phyloP scores from a whole-genome alignment of 2,329 filamentous ascomycete genomes.

The Ophiobolus disseminans region DNA sequence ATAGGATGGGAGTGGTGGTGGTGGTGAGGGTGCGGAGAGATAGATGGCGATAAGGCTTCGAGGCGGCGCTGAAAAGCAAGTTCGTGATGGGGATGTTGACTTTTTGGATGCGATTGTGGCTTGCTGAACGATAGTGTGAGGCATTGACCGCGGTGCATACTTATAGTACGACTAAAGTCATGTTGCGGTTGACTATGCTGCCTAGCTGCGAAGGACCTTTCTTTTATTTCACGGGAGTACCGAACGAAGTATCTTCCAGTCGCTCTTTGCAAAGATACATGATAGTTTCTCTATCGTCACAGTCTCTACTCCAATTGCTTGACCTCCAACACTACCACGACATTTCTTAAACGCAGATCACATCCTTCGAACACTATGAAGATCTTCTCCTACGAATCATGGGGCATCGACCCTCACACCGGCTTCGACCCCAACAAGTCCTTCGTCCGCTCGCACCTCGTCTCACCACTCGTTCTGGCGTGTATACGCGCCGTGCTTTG shows the following conservation, averaged over 20 bases:
- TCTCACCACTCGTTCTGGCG: slow-evolving; percentile 68
- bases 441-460: slow-evolving; percentile 80
- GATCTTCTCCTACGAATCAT: slow-evolving; percentile 25
- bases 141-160: background rate
- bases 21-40: background rate
- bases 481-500: slow-evolving; percentile 57
- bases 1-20: slow-evolving; percentile 5
- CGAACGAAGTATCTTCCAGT: too few species aligned
- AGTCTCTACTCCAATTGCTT: too few species aligned
- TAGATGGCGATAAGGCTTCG: background rate
- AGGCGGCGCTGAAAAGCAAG: slow-evolving; percentile 1
- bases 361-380: slow-evolving; percentile 20
- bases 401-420: slow-evolving; percentile 20
- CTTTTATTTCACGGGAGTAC: too few species aligned
- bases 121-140: background rate
- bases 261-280: too few species aligned
- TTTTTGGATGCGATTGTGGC: background rate
- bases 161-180: background rate
- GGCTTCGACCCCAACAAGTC: slow-evolving; percentile 60
- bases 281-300: too few species aligned
- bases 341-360: too few species aligned
- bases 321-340: too few species aligned
- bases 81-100: background rate
- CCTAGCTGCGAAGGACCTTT: too few species aligned
- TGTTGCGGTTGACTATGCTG: too few species aligned